Evolutionary conservation across 1,284 basidiomycete species (phyloP), one percentile per base, ranked within the genome.

Genomic region (Bothia castanella): DNA sequence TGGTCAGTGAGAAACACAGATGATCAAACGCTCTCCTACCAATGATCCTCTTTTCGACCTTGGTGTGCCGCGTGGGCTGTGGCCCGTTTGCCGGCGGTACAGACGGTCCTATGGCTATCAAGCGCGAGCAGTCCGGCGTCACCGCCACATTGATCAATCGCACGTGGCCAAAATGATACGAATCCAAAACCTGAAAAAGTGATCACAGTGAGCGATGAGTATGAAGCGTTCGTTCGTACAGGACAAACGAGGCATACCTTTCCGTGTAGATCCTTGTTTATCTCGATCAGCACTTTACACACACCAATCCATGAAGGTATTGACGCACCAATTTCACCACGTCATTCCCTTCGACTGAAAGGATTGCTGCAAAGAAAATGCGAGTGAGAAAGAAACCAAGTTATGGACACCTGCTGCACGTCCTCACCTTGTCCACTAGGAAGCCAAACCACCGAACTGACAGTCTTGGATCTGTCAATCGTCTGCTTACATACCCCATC

Each of bases 61-160:
- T 74, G 37, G 64, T 69, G 21, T 81, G 86, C 64, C 80, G 85
- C 57, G 80, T 86, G 1, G 88, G 88, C 31, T 82, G 78, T 12
- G 86, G 70, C 14, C 83, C 82, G 42, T 76, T 72, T 0, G 74
- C 72, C 3, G 84, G 85, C 38, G 77, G 71, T 9, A 83, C 69
- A 20, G 87, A 68, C 1, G 83, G 84, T 4, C 85, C 87, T 37
- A 89, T 83, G 36, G 79, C 85, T 27, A 90, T 70, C 58, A 89
- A 71, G 10, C 86, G 76, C 45, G 70, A 63, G 32, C 76, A 74
- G 61, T 89, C 85, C 9, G 80, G 76, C 2, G 85, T 87, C 4
- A 89, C 78, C n/a, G 83, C 83, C 34, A 89, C 82, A 54, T 88
- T 85, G 61, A 86, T 85, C 16, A 89, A 70, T 45, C 79, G 78